phyloP scores from a whole-genome alignment of 441 rosid genomes.

The Erodium moschatum region DNA sequence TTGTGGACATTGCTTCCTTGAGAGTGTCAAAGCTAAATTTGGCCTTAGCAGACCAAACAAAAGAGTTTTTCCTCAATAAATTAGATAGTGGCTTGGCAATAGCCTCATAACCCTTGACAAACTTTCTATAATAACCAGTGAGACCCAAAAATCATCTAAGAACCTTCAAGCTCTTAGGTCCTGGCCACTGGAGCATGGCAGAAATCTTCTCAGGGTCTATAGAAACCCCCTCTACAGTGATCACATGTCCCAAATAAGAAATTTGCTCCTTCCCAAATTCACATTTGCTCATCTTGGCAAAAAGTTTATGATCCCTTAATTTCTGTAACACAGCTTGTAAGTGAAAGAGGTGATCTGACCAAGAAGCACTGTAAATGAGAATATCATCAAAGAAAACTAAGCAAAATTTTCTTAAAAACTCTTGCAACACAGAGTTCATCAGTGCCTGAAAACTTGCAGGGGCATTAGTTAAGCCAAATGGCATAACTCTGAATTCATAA shows the following conservation, averaged over 20 bases:
- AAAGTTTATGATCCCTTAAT: not conserved
- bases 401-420: too few species aligned
- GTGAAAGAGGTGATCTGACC: too few species aligned
- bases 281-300: not conserved
- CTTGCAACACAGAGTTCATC: too few species aligned
- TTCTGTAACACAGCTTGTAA: too few species aligned
- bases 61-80: not conserved
- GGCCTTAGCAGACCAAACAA: not conserved
- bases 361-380: too few species aligned
- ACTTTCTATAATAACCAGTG: not conserved
- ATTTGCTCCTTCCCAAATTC: not conserved
- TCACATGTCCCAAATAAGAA: not conserved
- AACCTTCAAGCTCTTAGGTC: not conserved
- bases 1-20: not conserved
- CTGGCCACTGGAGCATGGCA: not conserved
- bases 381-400: too few species aligned
- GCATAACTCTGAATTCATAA: too few species aligned
- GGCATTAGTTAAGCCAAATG: too few species aligned
- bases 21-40: not conserved
- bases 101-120: not conserved
- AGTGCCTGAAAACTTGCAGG: too few species aligned
- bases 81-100: not conserved
- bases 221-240: not conserved
- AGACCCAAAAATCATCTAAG: not conserved
- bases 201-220: not conserved